Evolutionary conservation across 2,329 filamentous ascomycete species (phyloP).

Genomic region (Zelopaecilomyces penicillatus): DNA sequence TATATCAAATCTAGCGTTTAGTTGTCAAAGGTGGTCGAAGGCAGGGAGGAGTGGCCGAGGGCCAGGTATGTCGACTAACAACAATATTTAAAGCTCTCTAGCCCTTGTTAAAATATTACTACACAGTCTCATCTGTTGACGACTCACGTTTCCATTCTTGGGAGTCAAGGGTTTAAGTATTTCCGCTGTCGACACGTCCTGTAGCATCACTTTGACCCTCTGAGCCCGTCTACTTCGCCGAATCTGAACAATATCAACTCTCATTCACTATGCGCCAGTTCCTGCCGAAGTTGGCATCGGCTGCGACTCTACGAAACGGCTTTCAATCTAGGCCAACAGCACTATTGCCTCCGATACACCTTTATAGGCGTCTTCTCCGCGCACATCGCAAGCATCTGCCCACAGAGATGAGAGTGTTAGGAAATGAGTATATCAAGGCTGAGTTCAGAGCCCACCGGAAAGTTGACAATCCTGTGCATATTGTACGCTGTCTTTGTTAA

Average conservation of each 20-base stretch:
- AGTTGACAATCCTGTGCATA: slow-evolving; percentile 84
- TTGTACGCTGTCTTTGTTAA: too few species aligned
- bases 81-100: too few species aligned
- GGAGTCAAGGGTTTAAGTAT: too few species aligned
- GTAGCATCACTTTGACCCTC: not conserved
- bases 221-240: slow-evolving; percentile 6
- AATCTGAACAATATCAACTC: slow-evolving; percentile 12
- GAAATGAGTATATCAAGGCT: slow-evolving; percentile 86
- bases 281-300: slow-evolving; percentile 26
- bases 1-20: too few species aligned
- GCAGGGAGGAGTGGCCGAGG: too few species aligned
- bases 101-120: too few species aligned
- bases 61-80: too few species aligned
- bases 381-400: slow-evolving; percentile 75
- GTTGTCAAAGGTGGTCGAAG: too few species aligned
- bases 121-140: too few species aligned
- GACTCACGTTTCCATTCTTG: too few species aligned
- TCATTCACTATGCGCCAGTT: slow-evolving; percentile 4
- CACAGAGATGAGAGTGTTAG: slow-evolving; percentile 66
- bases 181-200: too few species aligned
- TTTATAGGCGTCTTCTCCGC: slow-evolving; percentile 82
- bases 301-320: slow-evolving; percentile 21
- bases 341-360: slow-evolving; percentile 75
- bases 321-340: slow-evolving; percentile 44
- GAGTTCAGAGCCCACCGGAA: slow-evolving; percentile 81